These are phyloP conservation scores for Gossypium arboreum DNA, from an alignment of 345 rosid genomes.

Conservation along the genomic window DNA sequence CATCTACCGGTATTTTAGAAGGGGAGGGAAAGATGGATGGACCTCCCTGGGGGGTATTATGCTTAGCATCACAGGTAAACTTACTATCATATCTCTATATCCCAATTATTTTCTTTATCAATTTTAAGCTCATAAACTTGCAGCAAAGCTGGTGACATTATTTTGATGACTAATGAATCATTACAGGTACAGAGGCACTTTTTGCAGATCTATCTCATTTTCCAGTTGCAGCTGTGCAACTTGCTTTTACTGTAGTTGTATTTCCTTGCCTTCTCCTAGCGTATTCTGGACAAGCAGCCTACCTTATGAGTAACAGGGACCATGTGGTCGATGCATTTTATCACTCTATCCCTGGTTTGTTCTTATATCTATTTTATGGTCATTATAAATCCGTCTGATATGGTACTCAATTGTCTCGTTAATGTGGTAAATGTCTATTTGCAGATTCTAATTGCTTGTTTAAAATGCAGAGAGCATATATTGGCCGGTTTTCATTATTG, in stretches of 20 bases:
- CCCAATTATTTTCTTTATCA: not conserved
- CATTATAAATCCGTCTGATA: not conserved
- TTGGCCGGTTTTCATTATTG: conserved; percentile 68
- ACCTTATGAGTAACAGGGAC: conserved; percentile 54
- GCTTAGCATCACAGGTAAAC: conserved; percentile 89
- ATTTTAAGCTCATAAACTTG: not conserved
- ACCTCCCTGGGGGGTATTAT: conserved; percentile 89
- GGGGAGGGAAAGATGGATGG: conserved; percentile 67
- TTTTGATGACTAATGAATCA: conserved; percentile 7
- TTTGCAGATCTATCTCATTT: conserved; percentile 92
- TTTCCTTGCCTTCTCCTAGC: conserved; percentile 96
- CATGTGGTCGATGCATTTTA: conserved; percentile 74
- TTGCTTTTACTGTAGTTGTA: conserved; percentile 84
- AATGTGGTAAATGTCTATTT: not conserved
- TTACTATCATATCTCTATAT: not conserved
- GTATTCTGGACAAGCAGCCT: conserved; percentile 95
- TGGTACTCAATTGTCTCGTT: not conserved
- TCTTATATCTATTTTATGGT: not conserved
- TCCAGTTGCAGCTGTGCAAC: conserved; percentile 79
- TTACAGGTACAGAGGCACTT: conserved; percentile 89
- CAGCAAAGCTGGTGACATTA: not conserved
- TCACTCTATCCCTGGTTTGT: conserved; percentile 81
- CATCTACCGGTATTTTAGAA: conserved; percentile 64
- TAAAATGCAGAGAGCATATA: conserved; percentile 47
- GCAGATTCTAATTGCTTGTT: conserved; percentile 18